Percentiles rank a stretch among this genome's conserved stretches.
Conservation (phyloP, 805 yeast genomes). For the Saccharomycopsis fermentans region DNA sequence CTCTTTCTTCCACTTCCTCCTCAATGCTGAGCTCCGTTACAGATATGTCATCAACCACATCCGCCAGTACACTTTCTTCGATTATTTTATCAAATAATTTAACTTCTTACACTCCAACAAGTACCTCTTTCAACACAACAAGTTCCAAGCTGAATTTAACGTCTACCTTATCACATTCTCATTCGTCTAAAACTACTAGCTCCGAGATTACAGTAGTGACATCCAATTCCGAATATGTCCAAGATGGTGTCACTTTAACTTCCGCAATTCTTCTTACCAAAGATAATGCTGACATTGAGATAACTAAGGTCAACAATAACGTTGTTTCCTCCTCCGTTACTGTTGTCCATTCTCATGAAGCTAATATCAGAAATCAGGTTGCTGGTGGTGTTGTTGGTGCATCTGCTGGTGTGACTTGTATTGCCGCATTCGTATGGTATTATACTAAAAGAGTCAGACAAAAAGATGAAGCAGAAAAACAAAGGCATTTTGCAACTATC, state of each 20-base stretch:
- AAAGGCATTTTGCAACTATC: slow-evolving; percentile 18
- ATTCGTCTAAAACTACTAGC: slow-evolving; percentile 8
- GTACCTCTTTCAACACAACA: slow-evolving; percentile 7
- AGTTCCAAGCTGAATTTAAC: background rate
- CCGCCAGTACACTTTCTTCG: slow-evolving; percentile 1
- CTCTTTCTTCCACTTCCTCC: background rate
- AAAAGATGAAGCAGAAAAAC: slow-evolving; percentile 19
- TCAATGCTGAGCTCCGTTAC: background rate
- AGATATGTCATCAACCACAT: background rate
- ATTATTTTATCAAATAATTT: slow-evolving; percentile 9
- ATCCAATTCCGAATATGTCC: slow-evolving; percentile 13
- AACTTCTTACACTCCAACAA: slow-evolving; percentile 13
- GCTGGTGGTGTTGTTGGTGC: slow-evolving; percentile 20
- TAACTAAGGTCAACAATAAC: slow-evolving; percentile 12
- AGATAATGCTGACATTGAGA: slow-evolving; percentile 10
- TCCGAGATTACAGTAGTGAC: slow-evolving; percentile 13
- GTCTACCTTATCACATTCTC: slow-evolving; percentile 4
- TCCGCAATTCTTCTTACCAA: slow-evolving; percentile 13
- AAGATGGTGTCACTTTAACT: slow-evolving; percentile 16
- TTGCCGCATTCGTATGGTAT: slow-evolving; percentile 17
- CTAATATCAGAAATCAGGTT: slow-evolving; percentile 8
- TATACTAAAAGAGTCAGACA: slow-evolving; percentile 17
- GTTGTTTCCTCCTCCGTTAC: slow-evolving; percentile 17
- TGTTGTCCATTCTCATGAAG: slow-evolving; percentile 7
- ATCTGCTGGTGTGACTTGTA: slow-evolving; percentile 16